Base-by-base conservation (phyloP, 1,284 basidiomycete genomes). In the Coniferiporia sulphurascens region DNA sequence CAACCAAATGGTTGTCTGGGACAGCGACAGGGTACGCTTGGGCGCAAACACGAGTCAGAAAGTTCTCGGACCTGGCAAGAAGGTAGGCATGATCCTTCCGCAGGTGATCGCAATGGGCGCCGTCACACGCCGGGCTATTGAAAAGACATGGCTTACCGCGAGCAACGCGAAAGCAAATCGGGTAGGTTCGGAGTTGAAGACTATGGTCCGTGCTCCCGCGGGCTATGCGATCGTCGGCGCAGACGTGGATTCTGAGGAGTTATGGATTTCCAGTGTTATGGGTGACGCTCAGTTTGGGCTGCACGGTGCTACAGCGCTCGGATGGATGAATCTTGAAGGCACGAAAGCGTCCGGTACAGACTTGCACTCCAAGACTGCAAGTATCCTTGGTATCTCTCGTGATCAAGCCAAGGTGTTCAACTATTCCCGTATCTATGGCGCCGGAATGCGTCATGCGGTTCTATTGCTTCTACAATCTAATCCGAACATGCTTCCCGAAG, bases 261-360 rank as follows among this genome's bases (percentile, higher is more conserved):
- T 99, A 22, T 99, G 97, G 97, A 99, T 99, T 66, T 97, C 95
- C 50, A 95, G 93, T 68, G 93, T 95, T 62, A 97, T 98, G 93
- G 96, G 96, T 3, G 97, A 99, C 70, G 93, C 95, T 0, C 96
- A 99, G 73, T 98, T 99, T 70, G 97, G 96, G 7, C 74, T 98
- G 60, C 96, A 99, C 67, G 96, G 97, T 15, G 94, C 95, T 2
- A 98, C 95, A 0, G 95, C 96, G 0, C 88, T 99, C 49, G 97
- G 96, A 0, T 99, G 96, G 97, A 99, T 99, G 96, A 99, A 96
- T 10, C 83, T 99, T 27, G 97, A 99, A 73, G 97, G 97, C 1
- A 98, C 95, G n/a, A 99, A 99, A 73, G 82, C 88, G 0, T 89
- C 90, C 0, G 96, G 95, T 4, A 99, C 96, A 2, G 97, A 99